A percentile compares a stretch with the other conserved stretches of the same genome.
phyloP scores from a whole-genome alignment of 1,284 basidiomycete genomes.

The Puccinia hordei region DNA sequence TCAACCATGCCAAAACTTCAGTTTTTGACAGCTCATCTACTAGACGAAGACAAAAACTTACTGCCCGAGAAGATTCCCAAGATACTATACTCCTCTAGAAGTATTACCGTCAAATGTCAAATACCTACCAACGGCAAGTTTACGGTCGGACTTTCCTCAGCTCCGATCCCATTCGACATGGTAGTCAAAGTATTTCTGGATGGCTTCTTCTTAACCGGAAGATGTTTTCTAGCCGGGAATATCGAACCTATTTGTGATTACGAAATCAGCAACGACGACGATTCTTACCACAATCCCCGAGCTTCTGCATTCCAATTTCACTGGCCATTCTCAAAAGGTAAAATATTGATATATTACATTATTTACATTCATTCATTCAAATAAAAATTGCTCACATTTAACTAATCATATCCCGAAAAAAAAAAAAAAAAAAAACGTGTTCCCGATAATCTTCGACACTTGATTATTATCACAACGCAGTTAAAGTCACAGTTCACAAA shows the following conservation, averaged over 20 bases:
- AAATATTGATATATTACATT: no score
- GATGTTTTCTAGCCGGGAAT: conserved; percentile 39
- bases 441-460: not conserved
- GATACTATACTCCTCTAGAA: conserved; percentile 11
- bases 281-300: not conserved
- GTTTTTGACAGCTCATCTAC: conserved; percentile 28
- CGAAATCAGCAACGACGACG: conserved; percentile 12
- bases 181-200: conserved; percentile 38
- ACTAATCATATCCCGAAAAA: no score
- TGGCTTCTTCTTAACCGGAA: conserved; percentile 30
- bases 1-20: conserved; percentile 39
- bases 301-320: not conserved
- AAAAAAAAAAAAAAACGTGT: not conserved
- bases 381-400: not conserved
- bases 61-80: conserved; percentile 7
- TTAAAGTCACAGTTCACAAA: conserved; percentile 43
- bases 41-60: conserved; percentile 13
- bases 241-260: conserved; percentile 37
- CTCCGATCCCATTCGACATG: conserved; percentile 42
- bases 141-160: conserved; percentile 29
- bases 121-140: conserved; percentile 15
- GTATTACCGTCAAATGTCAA: conserved; percentile 8
- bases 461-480: conserved; percentile 3
- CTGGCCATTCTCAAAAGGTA: conserved; percentile 8
- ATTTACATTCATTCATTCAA: not conserved